Evolutionary conservation across 75 land plant species (phyloP).

Genomic region (Picea glauca): DNA sequence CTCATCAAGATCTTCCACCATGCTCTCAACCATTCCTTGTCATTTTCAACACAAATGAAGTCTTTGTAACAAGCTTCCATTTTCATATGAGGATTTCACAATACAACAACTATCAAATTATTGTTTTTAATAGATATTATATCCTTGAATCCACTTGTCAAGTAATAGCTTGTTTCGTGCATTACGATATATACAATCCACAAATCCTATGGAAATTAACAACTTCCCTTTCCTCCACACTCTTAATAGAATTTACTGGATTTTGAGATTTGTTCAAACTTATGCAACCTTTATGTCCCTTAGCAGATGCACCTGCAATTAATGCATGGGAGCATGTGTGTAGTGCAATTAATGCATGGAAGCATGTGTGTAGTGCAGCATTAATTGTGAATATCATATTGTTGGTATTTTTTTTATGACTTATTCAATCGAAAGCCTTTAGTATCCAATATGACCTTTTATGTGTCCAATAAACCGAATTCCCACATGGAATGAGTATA

Average conservation of each 20-base stretch:
- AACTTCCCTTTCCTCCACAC: constrained; percentile 84
- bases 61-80: constrained; percentile 86
- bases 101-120: constrained; percentile 84
- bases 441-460: constrained; percentile 55
- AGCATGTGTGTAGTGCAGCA: constrained; percentile 91
- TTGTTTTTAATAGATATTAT: constrained; percentile 58
- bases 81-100: constrained; percentile 92
- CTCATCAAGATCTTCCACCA: too few relatives aligned
- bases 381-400: constrained; percentile 74
- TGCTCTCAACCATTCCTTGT: constrained; percentile 44
- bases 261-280: constrained; percentile 86
- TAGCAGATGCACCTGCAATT: constrained; percentile 47
- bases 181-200: constrained; percentile 85
- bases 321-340: constrained; percentile 82
- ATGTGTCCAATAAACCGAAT: constrained; percentile 60
- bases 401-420: constrained; percentile 67
- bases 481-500: constrained; percentile 91
- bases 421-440: constrained; percentile 64
- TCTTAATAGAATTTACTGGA: constrained; percentile 75
- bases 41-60: constrained; percentile 97
- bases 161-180: constrained; percentile 66
- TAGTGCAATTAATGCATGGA: constrained; percentile 50
- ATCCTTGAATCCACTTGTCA: constrained; percentile 75
- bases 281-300: constrained; percentile 86
- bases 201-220: constrained; percentile 88